Evolutionary conservation across 1,139 yeast genomes (phyloP), one percentile per base, ranked within the genome.

Genomic region (Zhuliangozyma parablackwelliae): DNA sequence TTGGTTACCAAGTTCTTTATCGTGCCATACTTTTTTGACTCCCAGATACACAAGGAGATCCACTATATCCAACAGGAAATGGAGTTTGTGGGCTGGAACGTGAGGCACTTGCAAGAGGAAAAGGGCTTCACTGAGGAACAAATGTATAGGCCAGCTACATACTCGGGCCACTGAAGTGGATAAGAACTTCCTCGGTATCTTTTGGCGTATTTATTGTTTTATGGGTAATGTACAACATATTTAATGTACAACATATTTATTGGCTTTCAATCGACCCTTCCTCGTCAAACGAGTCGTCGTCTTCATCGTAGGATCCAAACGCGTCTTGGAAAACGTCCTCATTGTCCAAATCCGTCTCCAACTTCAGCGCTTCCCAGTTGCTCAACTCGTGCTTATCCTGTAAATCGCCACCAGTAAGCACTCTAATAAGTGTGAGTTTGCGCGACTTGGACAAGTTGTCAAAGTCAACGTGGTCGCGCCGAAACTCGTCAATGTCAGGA

Each of bases 361-460:
- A 37, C 55, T 54, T 12, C 63, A 44, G 32, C 59, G 60, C 58
- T 42, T 68, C 74, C 75, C 75, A 69, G 33, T 63, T 61, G 38
- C 61, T 61, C 21, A 66, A 45, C 31, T 60, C 66, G 30, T 56
- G 51, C 16, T 55, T 45, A 36, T 54, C 56, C 10, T 52, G 50
- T 39, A 68, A 49, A 43, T 69, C 75, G 7, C 76, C 76, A 25
- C 84, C 84, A 6, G 88, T 80, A 23, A 82, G 69, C 0, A 75
- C 77, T 40, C 87, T 61, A 31, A 81, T 80, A 44, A 82, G 76
- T 37, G 65, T 70, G 47, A 72, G 49, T 51, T 72, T 80, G 40
- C 67, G 59, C 37, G 71, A 74, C 37, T 70, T 72, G 0, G 79
- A 63, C 46, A 74, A 74, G 28, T 71, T 63, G 8, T 65, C 63